Percentiles rank a stretch among this genome's conserved stretches.
phyloP scores from a whole-genome alignment of 306 rosid species.

The Boehmeria nivea region DNA sequence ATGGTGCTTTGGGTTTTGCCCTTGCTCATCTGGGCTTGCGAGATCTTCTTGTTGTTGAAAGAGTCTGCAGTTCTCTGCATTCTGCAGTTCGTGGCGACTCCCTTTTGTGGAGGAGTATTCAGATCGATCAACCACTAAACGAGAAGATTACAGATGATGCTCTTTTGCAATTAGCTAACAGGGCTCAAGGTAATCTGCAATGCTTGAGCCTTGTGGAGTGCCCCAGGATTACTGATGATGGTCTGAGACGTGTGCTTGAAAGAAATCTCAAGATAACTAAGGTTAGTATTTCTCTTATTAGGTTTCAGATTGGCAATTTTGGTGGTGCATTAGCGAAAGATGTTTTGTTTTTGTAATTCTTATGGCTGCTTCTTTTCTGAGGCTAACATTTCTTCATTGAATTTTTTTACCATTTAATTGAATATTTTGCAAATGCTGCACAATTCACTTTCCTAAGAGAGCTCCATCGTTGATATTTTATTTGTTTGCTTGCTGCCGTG shows the following conservation, averaged over 20 bases:
- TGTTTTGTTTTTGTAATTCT: too few species aligned
- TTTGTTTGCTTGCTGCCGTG: too few species aligned
- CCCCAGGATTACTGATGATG: slow-evolving; percentile 76
- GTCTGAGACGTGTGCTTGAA: slow-evolving; percentile 70
- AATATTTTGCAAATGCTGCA: too few species aligned
- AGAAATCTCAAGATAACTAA: slow-evolving; percentile 61
- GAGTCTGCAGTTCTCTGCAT: slow-evolving; percentile 58
- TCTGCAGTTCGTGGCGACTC: slow-evolving; percentile 54
- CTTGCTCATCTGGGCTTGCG: slow-evolving; percentile 55
- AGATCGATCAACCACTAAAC: slow-evolving; percentile 66
- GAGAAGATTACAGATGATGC: slow-evolving; percentile 80
- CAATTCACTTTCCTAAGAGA: too few species aligned
- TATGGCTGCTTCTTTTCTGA: too few species aligned
- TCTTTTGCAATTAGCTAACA: slow-evolving; percentile 55
- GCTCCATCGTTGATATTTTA: too few species aligned
- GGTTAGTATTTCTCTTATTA: slow-evolving; percentile 39
- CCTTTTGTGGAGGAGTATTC: slow-evolving; percentile 68
- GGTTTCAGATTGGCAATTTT: not conserved
- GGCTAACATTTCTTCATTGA: too few species aligned
- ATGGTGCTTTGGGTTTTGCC: slow-evolving; percentile 43
- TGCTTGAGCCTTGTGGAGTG: slow-evolving; percentile 83
- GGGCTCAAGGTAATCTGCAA: slow-evolving; percentile 70
- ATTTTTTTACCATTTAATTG: too few species aligned
- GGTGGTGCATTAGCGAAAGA: too few species aligned
- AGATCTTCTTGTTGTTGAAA: slow-evolving; percentile 65